Base-by-base conservation (phyloP, 805 yeast genomes). In the Tetrapisispora nanseiensis region DNA sequence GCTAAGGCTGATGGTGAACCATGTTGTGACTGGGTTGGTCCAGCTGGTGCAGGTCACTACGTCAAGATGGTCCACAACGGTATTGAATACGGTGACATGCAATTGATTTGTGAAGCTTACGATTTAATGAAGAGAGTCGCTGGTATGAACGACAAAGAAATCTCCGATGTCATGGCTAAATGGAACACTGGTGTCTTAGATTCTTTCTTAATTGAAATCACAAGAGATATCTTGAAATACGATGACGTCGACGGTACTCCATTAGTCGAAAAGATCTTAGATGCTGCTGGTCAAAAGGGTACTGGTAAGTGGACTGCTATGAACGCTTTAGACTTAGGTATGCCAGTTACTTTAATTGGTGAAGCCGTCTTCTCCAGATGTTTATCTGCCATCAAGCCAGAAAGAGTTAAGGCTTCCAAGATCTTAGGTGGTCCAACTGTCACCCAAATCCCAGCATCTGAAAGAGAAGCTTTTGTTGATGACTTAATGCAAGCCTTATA, bases 1-100 rank as follows among this genome's bases (percentile, higher is more conserved):
- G 97, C 98, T 65, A 87, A 90, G 75, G 69, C 95, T 49, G 96
- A 92, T 63, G 96, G 95, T 59, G 97, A 92, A 74, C 96, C 98
- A 65, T 90, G 98, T 74, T 90, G 98, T 74, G 98, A 90, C 79
- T 90, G 98, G 98, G 97, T 90, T 58, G 98, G 98, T 62, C 95
- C 90, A 56, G 95, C 95, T 48, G 98, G 98, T 69, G 80, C 97
- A 37, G 98, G 98, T 62, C 98, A 90, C 72, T 90, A 82, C 72
- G 97, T 90, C 65, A 90, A 90, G 77, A 92, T 92, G 98, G 97
- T 92, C 52, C 98, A 90, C 78, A 90, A 90, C 68, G 98, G 98
- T 84, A 90, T 90, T 59, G 98, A 90, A 74, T 90, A 90, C 70
- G 98, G 97, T 78, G 98, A 90, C 72, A 90, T 90, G 98, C 98